Percentiles rank a stretch among this genome's conserved stretches.
phyloP scores from a whole-genome alignment of 2,329 filamentous ascomycete genomes.

The Pestalotiopsis sp. region DNA sequence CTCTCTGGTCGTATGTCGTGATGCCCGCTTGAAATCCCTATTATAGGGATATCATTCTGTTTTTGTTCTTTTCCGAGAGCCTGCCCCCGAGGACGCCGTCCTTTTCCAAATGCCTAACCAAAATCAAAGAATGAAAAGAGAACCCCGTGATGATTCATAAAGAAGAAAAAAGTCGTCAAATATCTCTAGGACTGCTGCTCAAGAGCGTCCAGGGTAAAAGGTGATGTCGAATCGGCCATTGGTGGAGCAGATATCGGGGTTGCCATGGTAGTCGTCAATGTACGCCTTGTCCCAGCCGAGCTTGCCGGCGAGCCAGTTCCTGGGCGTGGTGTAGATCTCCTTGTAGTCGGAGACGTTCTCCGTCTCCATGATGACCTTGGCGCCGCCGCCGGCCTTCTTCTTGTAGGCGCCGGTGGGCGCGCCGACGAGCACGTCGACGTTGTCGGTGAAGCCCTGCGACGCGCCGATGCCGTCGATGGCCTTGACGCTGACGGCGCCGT shows the following conservation, averaged over 20 bases:
- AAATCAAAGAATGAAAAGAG: too few relatives aligned
- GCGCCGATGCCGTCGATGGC: slow-evolving; percentile 20
- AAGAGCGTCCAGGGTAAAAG: not conserved
- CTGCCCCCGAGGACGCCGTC: not conserved
- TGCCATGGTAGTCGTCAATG: slow-evolving; percentile 25
- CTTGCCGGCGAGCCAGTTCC: slow-evolving; percentile 22
- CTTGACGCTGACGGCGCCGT: slow-evolving; percentile 23
- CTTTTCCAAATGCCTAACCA: not conserved
- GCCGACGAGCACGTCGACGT: slow-evolving; percentile 21
- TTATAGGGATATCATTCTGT: too few relatives aligned
- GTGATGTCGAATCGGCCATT: slow-evolving; percentile 10
- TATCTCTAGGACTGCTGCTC: not conserved
- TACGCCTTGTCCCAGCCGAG: slow-evolving; percentile 24
- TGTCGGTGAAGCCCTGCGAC: slow-evolving; percentile 25
- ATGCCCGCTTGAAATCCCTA: not conserved
- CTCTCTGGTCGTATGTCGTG: not conserved
- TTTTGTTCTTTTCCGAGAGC: not conserved
- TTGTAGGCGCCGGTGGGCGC: slow-evolving; percentile 19
- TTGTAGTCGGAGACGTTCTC: slow-evolving; percentile 21
- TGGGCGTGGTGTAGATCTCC: slow-evolving; percentile 13
- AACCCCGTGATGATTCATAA: too few relatives aligned
- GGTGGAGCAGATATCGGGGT: slow-evolving; percentile 24
- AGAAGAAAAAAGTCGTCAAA: too few relatives aligned
- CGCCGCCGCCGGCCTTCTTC: slow-evolving; percentile 17
- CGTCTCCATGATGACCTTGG: slow-evolving; percentile 24